Evolutionary conservation across 139 green algal species (phyloP).

Genomic region (Axilococcus clingmanii): DNA sequence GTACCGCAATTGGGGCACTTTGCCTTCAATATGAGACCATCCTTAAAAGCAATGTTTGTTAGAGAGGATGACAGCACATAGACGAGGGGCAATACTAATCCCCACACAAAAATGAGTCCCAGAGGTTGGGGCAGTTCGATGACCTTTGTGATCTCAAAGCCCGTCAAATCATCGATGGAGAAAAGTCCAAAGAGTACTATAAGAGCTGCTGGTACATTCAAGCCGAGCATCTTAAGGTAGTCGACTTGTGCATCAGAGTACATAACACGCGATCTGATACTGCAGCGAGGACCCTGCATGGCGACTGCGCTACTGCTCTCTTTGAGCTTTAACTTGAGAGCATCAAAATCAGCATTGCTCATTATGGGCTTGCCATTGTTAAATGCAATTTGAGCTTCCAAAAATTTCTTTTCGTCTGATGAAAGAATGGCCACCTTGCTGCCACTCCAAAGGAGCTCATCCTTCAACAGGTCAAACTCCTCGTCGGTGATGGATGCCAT

Average conservation of each 20-base stretch:
- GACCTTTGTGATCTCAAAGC: conserved; percentile 65
- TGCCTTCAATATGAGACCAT: conserved; percentile 67
- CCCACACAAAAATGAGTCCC: conserved; percentile 74
- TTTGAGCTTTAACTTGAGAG: conserved; percentile 24
- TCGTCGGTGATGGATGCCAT: conserved; percentile 64
- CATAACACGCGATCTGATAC: conserved; percentile 60
- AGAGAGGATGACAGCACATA: conserved; percentile 66
- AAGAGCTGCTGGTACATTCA: conserved; percentile 78
- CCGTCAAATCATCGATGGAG: conserved; percentile 69
- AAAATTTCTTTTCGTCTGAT: conserved; percentile 69
- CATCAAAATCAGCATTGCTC: conserved; percentile 74
- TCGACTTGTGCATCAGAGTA: conserved; percentile 60
- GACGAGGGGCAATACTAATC: conserved; percentile 61
- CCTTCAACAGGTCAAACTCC: conserved; percentile 80
- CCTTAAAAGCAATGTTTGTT: conserved; percentile 74
- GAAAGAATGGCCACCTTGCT: conserved; percentile 55
- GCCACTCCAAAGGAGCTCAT: conserved; percentile 78
- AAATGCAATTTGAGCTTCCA: conserved; percentile 69
- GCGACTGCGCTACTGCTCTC: conserved; percentile 4
- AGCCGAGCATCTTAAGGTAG: conserved; percentile 68
- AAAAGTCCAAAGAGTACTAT: conserved; percentile 62
- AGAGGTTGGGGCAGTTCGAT: conserved; percentile 74
- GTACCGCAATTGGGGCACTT: conserved; percentile 71
- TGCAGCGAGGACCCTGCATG: conserved; percentile 65
- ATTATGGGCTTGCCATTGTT: conserved; percentile 60